phyloP scores from a whole-genome alignment of 306 rosid genomes.

The Acacia melanoxylon region DNA sequence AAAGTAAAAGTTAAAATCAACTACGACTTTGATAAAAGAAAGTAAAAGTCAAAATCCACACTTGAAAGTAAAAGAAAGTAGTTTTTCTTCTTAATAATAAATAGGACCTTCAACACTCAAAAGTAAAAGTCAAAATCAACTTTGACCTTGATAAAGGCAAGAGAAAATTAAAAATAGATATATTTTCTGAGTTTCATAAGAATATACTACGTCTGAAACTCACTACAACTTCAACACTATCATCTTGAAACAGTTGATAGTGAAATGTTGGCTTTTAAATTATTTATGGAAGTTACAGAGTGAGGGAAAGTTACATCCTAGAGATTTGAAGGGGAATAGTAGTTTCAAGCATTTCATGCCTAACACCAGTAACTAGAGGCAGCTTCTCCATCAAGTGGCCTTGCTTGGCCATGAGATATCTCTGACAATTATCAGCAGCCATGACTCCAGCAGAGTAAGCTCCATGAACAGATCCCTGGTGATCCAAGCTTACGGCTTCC shows the following conservation, averaged over 20 bases:
- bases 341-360: slow-evolving; percentile 44
- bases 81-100: too few relatives aligned
- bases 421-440: slow-evolving; percentile 55
- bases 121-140: neutral
- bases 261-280: neutral
- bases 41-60: neutral
- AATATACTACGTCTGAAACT: neutral
- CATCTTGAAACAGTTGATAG: neutral
- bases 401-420: slow-evolving; percentile 34
- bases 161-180: neutral
- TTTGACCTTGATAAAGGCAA: neutral
- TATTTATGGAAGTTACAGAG: slow-evolving; percentile 1
- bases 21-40: neutral
- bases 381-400: slow-evolving; percentile 35
- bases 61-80: neutral
- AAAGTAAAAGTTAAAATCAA: neutral
- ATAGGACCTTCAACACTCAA: neutral
- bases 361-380: slow-evolving; percentile 38
- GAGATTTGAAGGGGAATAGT: slow-evolving; percentile 58
- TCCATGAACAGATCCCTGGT: slow-evolving; percentile 80
- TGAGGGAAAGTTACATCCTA: slow-evolving; percentile 40
- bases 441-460: slow-evolving; percentile 57
- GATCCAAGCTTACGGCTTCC: slow-evolving; percentile 60
- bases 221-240: neutral
- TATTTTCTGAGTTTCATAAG: neutral